phyloP scores from a whole-genome alignment of 106 monocot species.

The Platanthera zijinensis region DNA sequence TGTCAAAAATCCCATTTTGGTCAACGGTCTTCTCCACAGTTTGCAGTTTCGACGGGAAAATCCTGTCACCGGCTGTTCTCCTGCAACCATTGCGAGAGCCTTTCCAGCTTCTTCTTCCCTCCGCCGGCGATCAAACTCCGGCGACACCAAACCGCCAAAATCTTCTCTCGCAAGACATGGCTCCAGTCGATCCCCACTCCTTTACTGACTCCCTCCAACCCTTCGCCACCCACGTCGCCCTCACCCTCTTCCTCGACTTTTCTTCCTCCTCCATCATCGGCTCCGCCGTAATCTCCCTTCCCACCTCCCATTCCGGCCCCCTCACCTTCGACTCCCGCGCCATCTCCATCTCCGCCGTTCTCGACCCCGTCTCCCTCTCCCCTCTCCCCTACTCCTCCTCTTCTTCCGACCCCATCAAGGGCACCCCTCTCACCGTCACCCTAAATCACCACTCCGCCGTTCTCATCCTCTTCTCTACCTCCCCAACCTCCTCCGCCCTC shows the following conservation, averaged over 20 bases:
- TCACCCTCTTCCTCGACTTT: constrained; percentile 81
- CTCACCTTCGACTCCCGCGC: constrained; percentile 53
- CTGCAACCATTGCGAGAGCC: no score
- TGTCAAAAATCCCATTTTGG: no score
- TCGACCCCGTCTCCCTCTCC: constrained; percentile 26
- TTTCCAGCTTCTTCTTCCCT: background rate
- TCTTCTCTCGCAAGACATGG: constrained; percentile 29
- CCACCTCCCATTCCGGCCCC: constrained; percentile 37
- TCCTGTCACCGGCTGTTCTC: no score
- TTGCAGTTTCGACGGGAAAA: no score
- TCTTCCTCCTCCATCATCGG: constrained; percentile 48
- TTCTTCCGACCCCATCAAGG: constrained; percentile 28
- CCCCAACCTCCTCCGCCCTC: constrained; percentile 67
- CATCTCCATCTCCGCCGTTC: constrained; percentile 44
- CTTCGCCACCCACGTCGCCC: constrained; percentile 43
- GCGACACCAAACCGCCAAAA: background rate
- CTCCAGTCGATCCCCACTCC: constrained; percentile 76
- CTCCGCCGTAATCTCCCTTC: constrained; percentile 60
- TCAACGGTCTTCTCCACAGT: no score
- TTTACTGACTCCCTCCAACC: constrained; percentile 54
- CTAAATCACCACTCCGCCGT: constrained; percentile 38
- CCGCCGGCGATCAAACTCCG: background rate
- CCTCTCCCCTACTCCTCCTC: constrained; percentile 37
- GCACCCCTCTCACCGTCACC: constrained; percentile 44
- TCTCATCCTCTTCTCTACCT: constrained; percentile 57